Percentiles rank a stretch among this genome's conserved stretches.
These are phyloP conservation scores for Aspergillus nanangensis DNA, from an alignment of 495 filamentous ascomycete genomes.

Conservation along the genomic window DNA sequence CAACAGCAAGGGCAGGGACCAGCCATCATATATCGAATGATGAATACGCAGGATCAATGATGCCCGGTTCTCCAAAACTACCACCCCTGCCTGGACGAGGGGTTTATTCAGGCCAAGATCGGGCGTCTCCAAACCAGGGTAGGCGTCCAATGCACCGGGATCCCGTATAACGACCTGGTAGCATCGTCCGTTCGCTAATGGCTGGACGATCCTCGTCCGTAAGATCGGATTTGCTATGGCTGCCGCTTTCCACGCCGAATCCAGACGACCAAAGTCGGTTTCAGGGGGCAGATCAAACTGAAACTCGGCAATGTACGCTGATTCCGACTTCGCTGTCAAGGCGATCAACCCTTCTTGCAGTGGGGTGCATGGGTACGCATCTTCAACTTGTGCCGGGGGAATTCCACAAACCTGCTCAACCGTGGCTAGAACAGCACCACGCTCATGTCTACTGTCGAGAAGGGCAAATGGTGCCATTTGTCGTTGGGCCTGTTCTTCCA, in stretches of 20 bases:
- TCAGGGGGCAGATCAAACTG: background rate
- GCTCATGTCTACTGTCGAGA: background rate
- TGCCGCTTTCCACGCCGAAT: slow-evolving; percentile 31
- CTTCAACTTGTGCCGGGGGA: slow-evolving; percentile 29
- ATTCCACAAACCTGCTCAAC: background rate
- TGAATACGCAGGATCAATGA: background rate
- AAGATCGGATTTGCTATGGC: slow-evolving; percentile 35
- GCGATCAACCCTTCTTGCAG: slow-evolving; percentile 53
- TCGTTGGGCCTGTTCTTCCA: background rate
- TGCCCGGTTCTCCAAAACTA: background rate
- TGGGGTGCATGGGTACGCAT: slow-evolving; percentile 57
- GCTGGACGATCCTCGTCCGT: slow-evolving; percentile 46
- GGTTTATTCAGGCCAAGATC: background rate
- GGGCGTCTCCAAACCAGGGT: background rate
- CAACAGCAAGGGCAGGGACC: background rate
- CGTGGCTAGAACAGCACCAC: background rate
- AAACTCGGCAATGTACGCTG: slow-evolving; percentile 42
- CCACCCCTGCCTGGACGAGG: background rate
- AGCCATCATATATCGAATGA: background rate
- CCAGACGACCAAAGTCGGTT: slow-evolving; percentile 17
- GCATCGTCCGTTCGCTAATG: slow-evolving; percentile 18
- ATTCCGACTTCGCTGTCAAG: slow-evolving; percentile 38
- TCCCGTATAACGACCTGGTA: slow-evolving; percentile 43
- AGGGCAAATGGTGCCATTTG: background rate
- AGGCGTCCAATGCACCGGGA: slow-evolving; percentile 1